Conservation (phyloP, 805 yeast genomes). For the Candida vartiovaarae region DNA sequence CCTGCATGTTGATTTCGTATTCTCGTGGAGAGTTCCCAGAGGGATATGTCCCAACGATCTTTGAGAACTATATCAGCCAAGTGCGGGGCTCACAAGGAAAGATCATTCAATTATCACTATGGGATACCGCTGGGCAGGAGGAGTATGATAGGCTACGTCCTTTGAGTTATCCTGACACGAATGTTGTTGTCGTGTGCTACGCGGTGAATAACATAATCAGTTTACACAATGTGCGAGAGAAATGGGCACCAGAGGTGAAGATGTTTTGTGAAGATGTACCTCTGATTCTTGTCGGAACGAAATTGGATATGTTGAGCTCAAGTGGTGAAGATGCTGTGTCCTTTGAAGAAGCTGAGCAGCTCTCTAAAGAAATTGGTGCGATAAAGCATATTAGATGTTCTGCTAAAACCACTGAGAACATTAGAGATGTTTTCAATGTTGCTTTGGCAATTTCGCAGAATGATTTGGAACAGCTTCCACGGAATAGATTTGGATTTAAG, state of each 20-base stretch:
- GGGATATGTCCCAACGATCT: constrained; percentile 73
- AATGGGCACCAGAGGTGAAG: constrained; percentile 82
- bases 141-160: constrained; percentile 79
- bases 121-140: constrained; percentile 93
- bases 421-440: constrained; percentile 58
- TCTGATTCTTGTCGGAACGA: constrained; percentile 73
- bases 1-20: constrained; percentile 61
- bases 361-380: constrained; percentile 60
- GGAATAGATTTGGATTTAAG: constrained; percentile 1
- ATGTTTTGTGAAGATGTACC: constrained; percentile 82
- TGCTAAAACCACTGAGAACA: constrained; percentile 61
- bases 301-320: constrained; percentile 47
- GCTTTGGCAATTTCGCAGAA: constrained; percentile 33
- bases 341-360: constrained; percentile 23
- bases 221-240: constrained; percentile 65
- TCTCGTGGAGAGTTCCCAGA: constrained; percentile 66
- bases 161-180: constrained; percentile 71
- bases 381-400: constrained; percentile 73
- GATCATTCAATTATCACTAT: constrained; percentile 60
- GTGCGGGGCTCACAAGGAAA: constrained; percentile 42
- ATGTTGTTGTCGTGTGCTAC: constrained; percentile 69
- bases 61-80: constrained; percentile 67
- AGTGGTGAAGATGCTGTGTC: constrained; percentile 36
- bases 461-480: constrained; percentile 2
- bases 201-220: constrained; percentile 57